phyloP scores from a whole-genome alignment of 495 filamentous ascomycete species.

The Ramalina intermedia region DNA sequence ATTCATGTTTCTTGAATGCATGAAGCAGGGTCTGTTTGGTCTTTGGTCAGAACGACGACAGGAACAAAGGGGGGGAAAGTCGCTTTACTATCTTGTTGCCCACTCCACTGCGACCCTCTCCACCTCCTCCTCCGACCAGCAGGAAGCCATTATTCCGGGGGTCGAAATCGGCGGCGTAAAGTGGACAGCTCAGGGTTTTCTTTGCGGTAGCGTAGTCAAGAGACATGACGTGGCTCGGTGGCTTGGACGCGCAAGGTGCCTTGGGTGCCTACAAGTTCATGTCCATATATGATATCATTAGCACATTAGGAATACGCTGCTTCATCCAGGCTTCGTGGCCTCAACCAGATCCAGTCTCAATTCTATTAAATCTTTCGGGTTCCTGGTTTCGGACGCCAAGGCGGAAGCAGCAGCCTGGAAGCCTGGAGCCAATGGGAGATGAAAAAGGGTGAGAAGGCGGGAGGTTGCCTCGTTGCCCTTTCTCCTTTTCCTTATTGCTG shows the following conservation, averaged over 20 bases:
- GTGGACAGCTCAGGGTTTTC: constrained; percentile 66
- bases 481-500: too few species aligned
- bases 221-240: constrained; percentile 24
- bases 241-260: not conserved
- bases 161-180: constrained; percentile 82
- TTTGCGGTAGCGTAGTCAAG: constrained; percentile 46
- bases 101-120: constrained; percentile 71
- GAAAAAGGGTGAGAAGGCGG: too few species aligned
- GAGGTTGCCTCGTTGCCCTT: too few species aligned
- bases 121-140: constrained; percentile 83
- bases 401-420: too few species aligned
- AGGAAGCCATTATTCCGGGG: constrained; percentile 58
- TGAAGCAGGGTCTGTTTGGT: constrained; percentile 51
- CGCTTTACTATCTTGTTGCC: constrained; percentile 72
- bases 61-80: not conserved
- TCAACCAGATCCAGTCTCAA: too few species aligned
- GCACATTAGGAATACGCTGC: too few species aligned
- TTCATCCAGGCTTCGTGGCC: too few species aligned
- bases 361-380: too few species aligned
- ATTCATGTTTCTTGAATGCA: constrained; percentile 41
- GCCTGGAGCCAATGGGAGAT: too few species aligned
- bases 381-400: too few species aligned
- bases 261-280: too few species aligned
- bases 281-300: too few species aligned
- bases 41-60: not conserved